Base-by-base conservation (phyloP, 2,329 filamentous ascomycete species). In the Lizonia empirigonia region DNA sequence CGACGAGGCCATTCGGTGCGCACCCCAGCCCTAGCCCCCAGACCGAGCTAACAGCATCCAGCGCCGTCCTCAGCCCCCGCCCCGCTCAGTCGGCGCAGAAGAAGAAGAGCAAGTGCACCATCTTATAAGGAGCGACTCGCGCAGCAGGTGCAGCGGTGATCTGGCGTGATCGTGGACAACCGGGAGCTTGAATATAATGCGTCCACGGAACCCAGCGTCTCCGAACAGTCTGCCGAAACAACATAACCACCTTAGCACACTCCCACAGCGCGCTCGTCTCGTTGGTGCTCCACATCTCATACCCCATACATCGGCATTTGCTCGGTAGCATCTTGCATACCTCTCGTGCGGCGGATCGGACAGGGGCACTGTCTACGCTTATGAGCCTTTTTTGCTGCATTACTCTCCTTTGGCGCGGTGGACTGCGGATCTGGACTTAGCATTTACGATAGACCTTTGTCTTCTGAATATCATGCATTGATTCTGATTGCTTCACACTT, bases 1-100 rank as follows among this genome's bases (percentile, higher is more conserved):
- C 72, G 94, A 99, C 71, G 93, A 97, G 78, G 94, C 94, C 26
- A 99, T 99, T 72, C 88, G 94, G 94, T 97, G 79, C 65, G 87
- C 77, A 30, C 7, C 38, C 7, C 19, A n/a, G 8, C 10, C 5
- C 23, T 2, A 16, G 9, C 6, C 5, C 23, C 35, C 4, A 42
- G 13, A 23, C 9, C 15, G 29, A 20, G 48, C 61, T 71, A 56
- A 71, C 55, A 23, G 40, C 38, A 15, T 33, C 8, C 53, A 76
- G 73, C 44, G 73, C 73, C 44, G 73, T 76, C 18, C 71, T 76
- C 36, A 76, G 71, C 58, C 73, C 73, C 24, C 72, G 73, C 45
- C 70, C 73, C 19, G 59, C 61, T 42, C 55, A 58, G 49, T 36
- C 56, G 36, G 58, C 58, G 35, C 55, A 59, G 33, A 67, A 65